Percentiles rank a stretch among this genome's conserved stretches.
Conservation (phyloP, 495 filamentous ascomycete genomes). For the Pyronema omphalodes region DNA sequence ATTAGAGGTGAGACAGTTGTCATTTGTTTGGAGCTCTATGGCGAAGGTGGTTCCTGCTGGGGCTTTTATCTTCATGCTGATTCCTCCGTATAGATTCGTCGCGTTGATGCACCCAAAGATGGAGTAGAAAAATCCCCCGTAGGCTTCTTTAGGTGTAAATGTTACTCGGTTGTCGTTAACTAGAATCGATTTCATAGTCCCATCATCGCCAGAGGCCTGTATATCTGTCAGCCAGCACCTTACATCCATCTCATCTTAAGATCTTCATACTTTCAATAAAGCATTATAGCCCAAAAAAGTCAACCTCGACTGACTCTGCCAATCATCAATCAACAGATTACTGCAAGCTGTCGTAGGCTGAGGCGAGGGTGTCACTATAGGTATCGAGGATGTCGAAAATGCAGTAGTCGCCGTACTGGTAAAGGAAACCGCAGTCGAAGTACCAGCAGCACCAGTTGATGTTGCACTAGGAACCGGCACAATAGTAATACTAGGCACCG, state of each 20-base stretch:
- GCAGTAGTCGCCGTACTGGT: background rate
- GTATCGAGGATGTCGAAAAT: slow-evolving; percentile 6
- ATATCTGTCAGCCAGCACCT: too few relatives aligned
- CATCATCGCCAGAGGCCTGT: slow-evolving; percentile 40
- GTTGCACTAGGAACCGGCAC: too few relatives aligned
- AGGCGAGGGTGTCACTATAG: too few relatives aligned
- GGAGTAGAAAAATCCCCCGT: slow-evolving; percentile 40
- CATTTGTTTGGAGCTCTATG: slow-evolving; percentile 34
- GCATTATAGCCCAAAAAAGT: slow-evolving; percentile 49
- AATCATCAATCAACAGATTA: slow-evolving; percentile 41
- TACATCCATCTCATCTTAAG: too few relatives aligned
- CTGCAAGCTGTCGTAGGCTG: slow-evolving; percentile 28
- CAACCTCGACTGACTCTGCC: slow-evolving; percentile 42
- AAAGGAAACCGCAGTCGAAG: slow-evolving; percentile 18
- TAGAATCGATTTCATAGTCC: slow-evolving; percentile 38
- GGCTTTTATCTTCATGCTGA: slow-evolving; percentile 41
- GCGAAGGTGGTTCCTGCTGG: slow-evolving; percentile 36
- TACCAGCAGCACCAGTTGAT: too few relatives aligned
- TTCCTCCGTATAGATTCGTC: slow-evolving; percentile 34
- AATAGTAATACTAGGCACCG: too few relatives aligned
- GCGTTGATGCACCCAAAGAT: slow-evolving; percentile 38
- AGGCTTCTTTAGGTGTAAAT: slow-evolving; percentile 29
- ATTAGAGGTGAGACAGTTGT: slow-evolving; percentile 26
- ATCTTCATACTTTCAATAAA: slow-evolving; percentile 20
- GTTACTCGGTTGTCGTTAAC: slow-evolving; percentile 37